Evolutionary conservation across 495 filamentous ascomycete genomes (phyloP).

Genomic region (Parachaetomium inaequale): DNA sequence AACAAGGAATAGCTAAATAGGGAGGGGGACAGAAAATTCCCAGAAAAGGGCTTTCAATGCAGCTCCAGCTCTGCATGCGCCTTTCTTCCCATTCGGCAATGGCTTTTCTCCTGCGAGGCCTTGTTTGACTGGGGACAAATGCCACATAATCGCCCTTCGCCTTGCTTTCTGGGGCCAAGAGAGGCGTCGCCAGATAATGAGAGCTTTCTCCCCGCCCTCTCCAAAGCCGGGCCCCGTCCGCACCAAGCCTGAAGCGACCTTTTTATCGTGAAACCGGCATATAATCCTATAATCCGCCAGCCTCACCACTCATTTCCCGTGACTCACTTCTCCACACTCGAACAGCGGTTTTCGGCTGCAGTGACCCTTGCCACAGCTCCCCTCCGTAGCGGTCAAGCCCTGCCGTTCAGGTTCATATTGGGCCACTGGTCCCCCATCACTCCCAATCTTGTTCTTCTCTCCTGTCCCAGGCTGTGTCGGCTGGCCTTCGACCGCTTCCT

Average conservation of each 20-base stretch:
- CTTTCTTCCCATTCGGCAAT: conserved; percentile 22
- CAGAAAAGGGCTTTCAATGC: conserved; percentile 15
- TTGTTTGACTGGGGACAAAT: conserved; percentile 12
- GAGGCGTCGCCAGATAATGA: neutral
- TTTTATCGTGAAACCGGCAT: conserved; percentile 31
- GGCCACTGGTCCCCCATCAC: conserved; percentile 14
- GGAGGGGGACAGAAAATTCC: neutral
- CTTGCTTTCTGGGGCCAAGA: neutral
- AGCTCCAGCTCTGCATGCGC: conserved; percentile 10
- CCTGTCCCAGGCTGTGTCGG: conserved; percentile 23
- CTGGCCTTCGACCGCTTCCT: conserved; percentile 23
- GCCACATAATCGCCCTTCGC: neutral
- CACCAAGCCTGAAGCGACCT: conserved; percentile 3
- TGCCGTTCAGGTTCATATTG: conserved; percentile 28
- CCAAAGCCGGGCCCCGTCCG: conserved; percentile 14
- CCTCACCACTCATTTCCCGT: conserved; percentile 30
- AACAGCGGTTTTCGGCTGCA: conserved; percentile 23
- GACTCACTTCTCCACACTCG: conserved; percentile 35
- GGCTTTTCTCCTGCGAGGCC: neutral
- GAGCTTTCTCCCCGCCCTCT: conserved; percentile 8
- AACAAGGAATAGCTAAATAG: conserved; percentile 9
- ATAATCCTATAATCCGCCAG: conserved; percentile 31
- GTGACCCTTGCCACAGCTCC: conserved; percentile 29
- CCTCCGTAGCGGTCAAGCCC: conserved; percentile 12
- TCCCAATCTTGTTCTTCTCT: conserved; percentile 5